Evolutionary conservation across 108 stramenopile species (phyloP).

Genomic region (Pseudonitzschia pungens): DNA sequence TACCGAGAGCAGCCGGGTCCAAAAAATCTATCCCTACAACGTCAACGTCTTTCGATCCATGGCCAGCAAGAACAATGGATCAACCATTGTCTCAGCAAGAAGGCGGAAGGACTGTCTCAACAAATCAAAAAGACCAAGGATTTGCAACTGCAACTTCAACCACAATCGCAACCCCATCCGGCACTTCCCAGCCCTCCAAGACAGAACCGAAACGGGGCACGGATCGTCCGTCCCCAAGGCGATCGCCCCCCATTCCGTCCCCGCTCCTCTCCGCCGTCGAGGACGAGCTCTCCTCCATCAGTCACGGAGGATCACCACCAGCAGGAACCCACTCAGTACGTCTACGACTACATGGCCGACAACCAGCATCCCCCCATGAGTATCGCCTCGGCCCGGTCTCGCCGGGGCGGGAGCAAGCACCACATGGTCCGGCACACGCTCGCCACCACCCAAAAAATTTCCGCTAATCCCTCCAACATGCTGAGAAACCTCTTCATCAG

Average conservation of each 20-base stretch:
- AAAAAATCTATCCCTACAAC: constrained; percentile 26
- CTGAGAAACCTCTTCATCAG: constrained; percentile 36
- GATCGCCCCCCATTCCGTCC: constrained; percentile 7
- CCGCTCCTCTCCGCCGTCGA: constrained; percentile 10
- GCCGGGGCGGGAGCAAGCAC: constrained; percentile 22
- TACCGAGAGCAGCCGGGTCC: background rate
- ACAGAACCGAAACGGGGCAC: background rate
- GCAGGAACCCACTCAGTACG: constrained; percentile 4
- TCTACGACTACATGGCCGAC: constrained; percentile 11
- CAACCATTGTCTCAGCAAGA: background rate
- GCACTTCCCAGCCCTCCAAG: background rate
- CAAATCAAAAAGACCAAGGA: background rate
- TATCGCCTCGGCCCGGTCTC: constrained; percentile 22
- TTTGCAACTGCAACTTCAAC: background rate
- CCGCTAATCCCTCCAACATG: constrained; percentile 34
- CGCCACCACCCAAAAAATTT: constrained; percentile 26
- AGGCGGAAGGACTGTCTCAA: background rate
- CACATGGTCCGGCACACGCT: constrained; percentile 25
- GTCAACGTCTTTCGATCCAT: constrained; percentile 29
- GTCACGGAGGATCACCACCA: constrained; percentile 22
- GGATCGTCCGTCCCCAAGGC: background rate
- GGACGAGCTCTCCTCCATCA: constrained; percentile 28
- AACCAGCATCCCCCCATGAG: constrained; percentile 1
- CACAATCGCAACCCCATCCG: too few species aligned
- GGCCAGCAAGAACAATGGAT: constrained; percentile 3